Percentiles rank a stretch among this genome's conserved stretches.
Conservation (phyloP, 176 grass and related monocot genomes). For the Chloris gayana region DNA sequence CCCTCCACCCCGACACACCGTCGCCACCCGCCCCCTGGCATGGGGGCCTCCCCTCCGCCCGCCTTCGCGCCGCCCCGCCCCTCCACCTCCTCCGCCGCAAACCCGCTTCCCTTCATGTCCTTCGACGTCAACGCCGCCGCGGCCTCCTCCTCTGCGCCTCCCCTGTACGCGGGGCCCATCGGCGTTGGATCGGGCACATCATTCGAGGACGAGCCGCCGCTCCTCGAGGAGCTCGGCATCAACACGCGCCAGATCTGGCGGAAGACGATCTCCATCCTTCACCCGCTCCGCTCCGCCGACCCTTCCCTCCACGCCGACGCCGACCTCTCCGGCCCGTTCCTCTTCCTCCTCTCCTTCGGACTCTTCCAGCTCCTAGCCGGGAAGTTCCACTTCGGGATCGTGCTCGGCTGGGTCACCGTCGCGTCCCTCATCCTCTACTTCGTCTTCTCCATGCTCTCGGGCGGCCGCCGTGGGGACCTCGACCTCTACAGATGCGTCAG, state of each 20-base stretch:
- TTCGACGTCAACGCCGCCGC: constrained; percentile 66
- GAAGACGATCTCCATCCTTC: constrained; percentile 89
- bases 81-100: constrained; percentile 47
- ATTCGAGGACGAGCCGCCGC: constrained; percentile 91
- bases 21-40: constrained; percentile 36
- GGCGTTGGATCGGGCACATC: constrained; percentile 45
- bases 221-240: constrained; percentile 98
- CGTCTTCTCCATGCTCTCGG: constrained; percentile 84
- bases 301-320: constrained; percentile 77
- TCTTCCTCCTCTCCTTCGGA: constrained; percentile 88
- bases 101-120: constrained; percentile 94
- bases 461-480: constrained; percentile 76
- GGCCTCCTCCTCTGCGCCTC: constrained; percentile 61
- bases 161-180: constrained; percentile 64
- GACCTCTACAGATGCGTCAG: constrained; percentile 91
- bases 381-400: constrained; percentile 95
- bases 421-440: constrained; percentile 90
- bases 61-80: constrained; percentile 77
- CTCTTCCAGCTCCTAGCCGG: constrained; percentile 95
- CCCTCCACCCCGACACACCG: constrained; percentile 53
- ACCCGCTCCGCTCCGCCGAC: constrained; percentile 82
- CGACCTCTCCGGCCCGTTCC: constrained; percentile 89
- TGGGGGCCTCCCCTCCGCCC: constrained; percentile 39
- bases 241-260: constrained; percentile 98
- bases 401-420: constrained; percentile 92